Base-by-base conservation (phyloP, 352 stramenopile species). In the Phytopythium ostracodes region DNA sequence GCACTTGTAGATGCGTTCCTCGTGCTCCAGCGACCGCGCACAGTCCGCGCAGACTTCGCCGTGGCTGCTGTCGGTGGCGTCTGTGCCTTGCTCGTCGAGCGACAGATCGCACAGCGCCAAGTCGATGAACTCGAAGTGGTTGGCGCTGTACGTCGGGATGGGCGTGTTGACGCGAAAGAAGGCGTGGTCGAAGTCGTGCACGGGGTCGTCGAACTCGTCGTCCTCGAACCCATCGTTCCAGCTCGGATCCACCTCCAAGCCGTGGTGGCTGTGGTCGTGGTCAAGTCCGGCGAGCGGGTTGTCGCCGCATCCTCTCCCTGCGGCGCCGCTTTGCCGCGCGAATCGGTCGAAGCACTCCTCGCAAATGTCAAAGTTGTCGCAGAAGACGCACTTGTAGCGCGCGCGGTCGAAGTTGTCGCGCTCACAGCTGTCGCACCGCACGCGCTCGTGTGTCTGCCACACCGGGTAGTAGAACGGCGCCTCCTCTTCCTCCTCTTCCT, bases 131-230 rank as follows among this genome's bases (percentile, higher is more conserved):
- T 75, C 62, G 27, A 88, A 91, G 60, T 88, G 76, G 56, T 84
- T 79, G 8, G 82, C 59, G 24, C 74, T 75, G 59, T 88, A 79
- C 47, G 89, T 67, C 27, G 81, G 84, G 42, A 92, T 75, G 12
- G 84, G 81, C 11, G 81, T 73, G 53, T 76, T 65, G 36, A 92
- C 56, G 25, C 81, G 79, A 54, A 89, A 59, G 63, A 92, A 92
- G 22, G 89, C 63, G 65, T 92, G 84, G 50, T 84, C 66, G 0
- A 72, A 62, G 52, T 68, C 67, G 38, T 92, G 84, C n/a, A 75
- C 36, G 27, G 70, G 63, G 18, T 63, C 47, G 27, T 71, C 63
- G 4, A 33, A 1, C n/a, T 44, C 40, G 17, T 51, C 36, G 38
- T 52, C 54, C 4, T 10, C 52, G 40, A 46, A 15, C n/a, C 47